phyloP scores from a whole-genome alignment of 2,329 filamentous ascomycete genomes.

The Cercospora sp. region DNA sequence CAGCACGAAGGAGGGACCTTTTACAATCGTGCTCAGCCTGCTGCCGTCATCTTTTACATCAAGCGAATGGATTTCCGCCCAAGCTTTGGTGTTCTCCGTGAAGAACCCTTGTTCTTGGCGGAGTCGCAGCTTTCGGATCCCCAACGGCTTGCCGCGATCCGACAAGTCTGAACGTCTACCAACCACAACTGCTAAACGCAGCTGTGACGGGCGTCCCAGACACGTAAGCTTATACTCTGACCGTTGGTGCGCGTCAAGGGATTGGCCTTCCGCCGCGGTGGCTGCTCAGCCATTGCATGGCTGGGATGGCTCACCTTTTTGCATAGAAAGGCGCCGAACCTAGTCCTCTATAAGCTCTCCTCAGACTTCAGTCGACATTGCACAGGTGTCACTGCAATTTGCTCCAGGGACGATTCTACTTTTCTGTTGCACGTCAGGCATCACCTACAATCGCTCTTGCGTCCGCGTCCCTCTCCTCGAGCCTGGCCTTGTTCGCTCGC shows the following conservation, averaged over 20 bases:
- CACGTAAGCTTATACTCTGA: constrained; percentile 19
- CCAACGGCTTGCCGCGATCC: constrained; percentile 7
- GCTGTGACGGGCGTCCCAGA: neutral
- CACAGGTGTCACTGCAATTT: neutral
- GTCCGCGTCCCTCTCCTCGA: neutral
- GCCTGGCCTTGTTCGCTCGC: neutral
- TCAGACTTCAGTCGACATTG: constrained; percentile 6
- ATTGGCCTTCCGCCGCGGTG: constrained; percentile 1
- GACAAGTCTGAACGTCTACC: neutral
- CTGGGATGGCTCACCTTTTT: constrained; percentile 13
- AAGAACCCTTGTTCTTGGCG: neutral
- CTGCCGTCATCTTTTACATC: neutral
- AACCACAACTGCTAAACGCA: neutral
- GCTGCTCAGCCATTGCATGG: constrained; percentile 9
- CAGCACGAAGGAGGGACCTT: neutral
- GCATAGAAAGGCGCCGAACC: constrained; percentile 12
- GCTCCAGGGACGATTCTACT: neutral
- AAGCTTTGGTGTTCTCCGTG: neutral
- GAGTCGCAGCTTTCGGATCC: constrained; percentile 7
- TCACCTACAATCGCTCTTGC: neutral
- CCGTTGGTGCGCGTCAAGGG: constrained; percentile 9
- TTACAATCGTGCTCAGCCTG: neutral
- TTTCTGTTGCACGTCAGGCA: neutral
- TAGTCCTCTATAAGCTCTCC: neutral
- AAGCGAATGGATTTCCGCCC: neutral